Percentiles rank a stretch among this genome's conserved stretches.
Evolutionary conservation across 2,329 filamentous ascomycete genomes (phyloP).

Genomic region (Nakataea oryzae): DNA sequence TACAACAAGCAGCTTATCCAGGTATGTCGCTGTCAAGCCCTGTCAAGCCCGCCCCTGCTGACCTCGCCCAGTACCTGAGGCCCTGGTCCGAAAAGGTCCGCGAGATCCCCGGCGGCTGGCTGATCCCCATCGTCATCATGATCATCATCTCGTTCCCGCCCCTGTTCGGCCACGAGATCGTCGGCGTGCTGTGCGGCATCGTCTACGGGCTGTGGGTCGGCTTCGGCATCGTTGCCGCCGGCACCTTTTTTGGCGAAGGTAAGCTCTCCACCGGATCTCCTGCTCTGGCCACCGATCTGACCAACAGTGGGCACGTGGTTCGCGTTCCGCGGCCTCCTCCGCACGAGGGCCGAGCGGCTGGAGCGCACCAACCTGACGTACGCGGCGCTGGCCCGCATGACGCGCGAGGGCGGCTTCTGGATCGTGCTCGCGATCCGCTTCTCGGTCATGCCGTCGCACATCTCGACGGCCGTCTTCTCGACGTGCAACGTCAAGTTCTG

Average conservation of each 20-base stretch:
- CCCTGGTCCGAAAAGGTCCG: constrained; percentile 25
- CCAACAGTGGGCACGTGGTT: constrained; percentile 25
- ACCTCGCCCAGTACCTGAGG: constrained; percentile 15
- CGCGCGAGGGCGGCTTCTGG: constrained; percentile 28
- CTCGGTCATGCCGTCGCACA: constrained; percentile 27
- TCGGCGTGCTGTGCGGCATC: constrained; percentile 28
- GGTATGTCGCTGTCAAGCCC: constrained; percentile 12
- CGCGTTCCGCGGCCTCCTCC: constrained; percentile 25
- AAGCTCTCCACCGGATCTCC: background rate
- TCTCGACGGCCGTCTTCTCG: constrained; percentile 31
- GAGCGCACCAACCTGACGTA: constrained; percentile 29
- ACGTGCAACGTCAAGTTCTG: constrained; percentile 30
- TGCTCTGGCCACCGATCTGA: background rate
- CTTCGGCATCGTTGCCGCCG: constrained; percentile 27
- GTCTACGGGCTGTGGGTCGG: constrained; percentile 29
- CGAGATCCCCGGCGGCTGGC: constrained; percentile 24
- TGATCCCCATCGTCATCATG: constrained; percentile 27
- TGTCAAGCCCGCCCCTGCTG: background rate
- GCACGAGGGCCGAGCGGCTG: constrained; percentile 22
- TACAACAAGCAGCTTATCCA: constrained; percentile 26
- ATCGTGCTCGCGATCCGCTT: constrained; percentile 29
- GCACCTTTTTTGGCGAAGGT: constrained; percentile 29
- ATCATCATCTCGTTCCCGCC: constrained; percentile 29
- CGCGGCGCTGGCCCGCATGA: constrained; percentile 25
- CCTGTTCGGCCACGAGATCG: constrained; percentile 29